These are phyloP conservation scores for Platanthera zijinensis DNA, from an alignment of 106 monocot genomes.

Conservation along the genomic window DNA sequence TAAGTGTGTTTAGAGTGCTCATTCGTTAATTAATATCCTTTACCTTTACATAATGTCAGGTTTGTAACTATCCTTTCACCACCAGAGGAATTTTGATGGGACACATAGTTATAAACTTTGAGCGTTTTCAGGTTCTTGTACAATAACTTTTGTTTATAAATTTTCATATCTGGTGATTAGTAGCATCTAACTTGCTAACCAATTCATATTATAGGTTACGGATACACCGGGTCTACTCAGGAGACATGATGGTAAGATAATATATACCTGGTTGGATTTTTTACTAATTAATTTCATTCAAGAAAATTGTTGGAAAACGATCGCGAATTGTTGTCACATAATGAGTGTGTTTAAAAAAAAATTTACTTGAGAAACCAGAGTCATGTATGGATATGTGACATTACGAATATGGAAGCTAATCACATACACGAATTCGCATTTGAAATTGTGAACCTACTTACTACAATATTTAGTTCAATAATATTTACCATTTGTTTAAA, in stretches of 20 bases:
- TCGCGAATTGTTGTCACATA: not conserved
- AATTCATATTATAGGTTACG: slow-evolving; percentile 61
- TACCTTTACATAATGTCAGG: slow-evolving; percentile 23
- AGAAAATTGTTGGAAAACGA: not conserved
- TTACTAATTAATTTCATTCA: not conserved
- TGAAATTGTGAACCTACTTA: not conserved
- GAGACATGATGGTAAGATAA: slow-evolving; percentile 72
- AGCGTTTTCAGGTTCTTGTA: slow-evolving; percentile 50
- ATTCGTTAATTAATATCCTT: slow-evolving; percentile 1
- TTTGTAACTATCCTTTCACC: slow-evolving; percentile 97
- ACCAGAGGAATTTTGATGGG: slow-evolving; percentile 99
- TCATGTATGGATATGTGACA: not conserved
- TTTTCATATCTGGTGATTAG: not conserved
- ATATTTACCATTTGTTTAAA: not conserved
- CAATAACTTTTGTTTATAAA: not conserved
- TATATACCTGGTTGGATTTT: not conserved
- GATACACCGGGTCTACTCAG: slow-evolving; percentile 94
- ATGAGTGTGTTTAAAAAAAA: not conserved
- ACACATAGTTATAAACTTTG: slow-evolving; percentile 67
- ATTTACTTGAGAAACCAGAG: too few relatives aligned
- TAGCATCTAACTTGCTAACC: not conserved
- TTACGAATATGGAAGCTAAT: not conserved
- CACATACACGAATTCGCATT: not conserved
- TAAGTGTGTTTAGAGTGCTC: not conserved
- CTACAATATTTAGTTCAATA: not conserved